These are phyloP conservation scores for Boletus mariae DNA, from an alignment of 1,284 basidiomycete species.

Conservation along the genomic window DNA sequence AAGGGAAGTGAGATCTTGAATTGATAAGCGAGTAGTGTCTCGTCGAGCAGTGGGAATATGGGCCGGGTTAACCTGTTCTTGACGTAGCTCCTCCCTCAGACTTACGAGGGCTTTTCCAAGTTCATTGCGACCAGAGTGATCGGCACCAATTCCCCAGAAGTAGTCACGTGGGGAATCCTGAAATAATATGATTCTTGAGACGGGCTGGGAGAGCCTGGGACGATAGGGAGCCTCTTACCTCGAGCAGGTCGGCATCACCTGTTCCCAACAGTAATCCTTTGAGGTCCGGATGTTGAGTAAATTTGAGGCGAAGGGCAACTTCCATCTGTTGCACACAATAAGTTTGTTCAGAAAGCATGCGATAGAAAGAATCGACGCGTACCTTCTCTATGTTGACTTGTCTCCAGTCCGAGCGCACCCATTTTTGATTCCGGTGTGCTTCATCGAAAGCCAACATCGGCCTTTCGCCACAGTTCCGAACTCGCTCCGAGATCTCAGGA, in stretches of 20 bases:
- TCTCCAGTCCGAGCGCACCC: constrained; percentile 58
- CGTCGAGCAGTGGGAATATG: constrained; percentile 27
- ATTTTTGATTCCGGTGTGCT: constrained; percentile 59
- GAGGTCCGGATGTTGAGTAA: constrained; percentile 57
- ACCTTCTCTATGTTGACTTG: constrained; percentile 60
- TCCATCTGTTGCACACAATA: constrained; percentile 49
- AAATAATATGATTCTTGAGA: not conserved
- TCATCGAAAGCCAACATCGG: constrained; percentile 63
- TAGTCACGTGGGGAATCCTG: constrained; percentile 65
- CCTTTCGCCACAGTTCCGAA: constrained; percentile 54
- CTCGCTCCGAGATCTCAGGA: constrained; percentile 60
- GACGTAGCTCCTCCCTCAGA: constrained; percentile 48
- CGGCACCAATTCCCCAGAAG: constrained; percentile 66
- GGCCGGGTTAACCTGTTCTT: constrained; percentile 25
- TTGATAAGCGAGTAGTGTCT: constrained; percentile 30
- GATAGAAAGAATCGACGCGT: not conserved
- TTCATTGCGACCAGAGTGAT: constrained; percentile 61
- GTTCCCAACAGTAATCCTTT: constrained; percentile 54
- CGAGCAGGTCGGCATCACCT: constrained; percentile 56
- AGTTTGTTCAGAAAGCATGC: not conserved
- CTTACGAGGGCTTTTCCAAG: constrained; percentile 66
- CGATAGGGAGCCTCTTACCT: constrained; percentile 38
- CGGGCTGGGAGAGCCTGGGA: not conserved
- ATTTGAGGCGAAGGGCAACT: constrained; percentile 54
- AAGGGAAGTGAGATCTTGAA: constrained; percentile 32